phyloP scores from a whole-genome alignment of 2,329 filamentous ascomycete species.

The Ophiostoma tasmaniense region DNA sequence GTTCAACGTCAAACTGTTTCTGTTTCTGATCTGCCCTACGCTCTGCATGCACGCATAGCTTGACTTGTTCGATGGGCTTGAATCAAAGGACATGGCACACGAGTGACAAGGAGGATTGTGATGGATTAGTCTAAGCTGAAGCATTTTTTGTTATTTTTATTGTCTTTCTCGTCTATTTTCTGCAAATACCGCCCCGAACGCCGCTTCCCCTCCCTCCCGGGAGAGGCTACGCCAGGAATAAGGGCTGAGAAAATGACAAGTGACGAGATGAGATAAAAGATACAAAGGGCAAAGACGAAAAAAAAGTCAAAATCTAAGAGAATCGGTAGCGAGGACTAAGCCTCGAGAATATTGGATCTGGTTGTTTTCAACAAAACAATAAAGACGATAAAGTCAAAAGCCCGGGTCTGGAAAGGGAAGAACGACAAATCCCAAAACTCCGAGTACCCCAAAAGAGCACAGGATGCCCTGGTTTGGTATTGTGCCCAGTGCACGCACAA shows the following conservation, averaged over 20 bases:
- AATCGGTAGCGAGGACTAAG: not conserved
- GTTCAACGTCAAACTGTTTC: conserved; percentile 3
- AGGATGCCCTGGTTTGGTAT: not conserved
- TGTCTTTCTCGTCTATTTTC: not conserved
- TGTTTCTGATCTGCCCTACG: not conserved
- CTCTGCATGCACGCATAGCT: not conserved
- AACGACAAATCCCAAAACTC: not conserved
- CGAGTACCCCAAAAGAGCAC: not conserved
- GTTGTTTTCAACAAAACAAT: not conserved
- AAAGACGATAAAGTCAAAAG: not conserved
- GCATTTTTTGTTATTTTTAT: not conserved
- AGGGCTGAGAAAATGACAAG: not conserved
- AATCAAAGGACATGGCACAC: not conserved
- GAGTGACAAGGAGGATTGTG: not conserved
- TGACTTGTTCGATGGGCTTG: not conserved
- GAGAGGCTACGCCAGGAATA: not conserved
- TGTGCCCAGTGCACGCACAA: not conserved
- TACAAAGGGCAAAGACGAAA: not conserved
- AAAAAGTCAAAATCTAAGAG: not conserved
- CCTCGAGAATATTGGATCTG: not conserved
- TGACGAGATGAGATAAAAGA: not conserved
- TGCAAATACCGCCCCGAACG: not conserved
- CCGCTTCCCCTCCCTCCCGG: not conserved
- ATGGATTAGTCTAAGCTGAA: not conserved
- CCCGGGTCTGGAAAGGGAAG: not conserved